Evolutionary conservation across 78 protist genomes (phyloP).

Genomic region (Speleostelium caveatum): DNA sequence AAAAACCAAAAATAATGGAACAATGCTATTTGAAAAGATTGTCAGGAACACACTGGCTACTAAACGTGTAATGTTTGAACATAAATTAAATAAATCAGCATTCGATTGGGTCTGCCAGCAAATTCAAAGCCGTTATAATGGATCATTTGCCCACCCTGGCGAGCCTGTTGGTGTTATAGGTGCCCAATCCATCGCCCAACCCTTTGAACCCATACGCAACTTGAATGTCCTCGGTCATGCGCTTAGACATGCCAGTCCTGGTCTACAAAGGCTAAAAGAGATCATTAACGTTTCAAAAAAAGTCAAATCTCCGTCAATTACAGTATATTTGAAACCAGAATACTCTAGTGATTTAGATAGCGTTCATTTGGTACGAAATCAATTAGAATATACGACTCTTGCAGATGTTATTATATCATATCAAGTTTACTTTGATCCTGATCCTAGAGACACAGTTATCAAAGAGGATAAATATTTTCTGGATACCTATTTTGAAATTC

Average conservation of each 20-base stretch:
- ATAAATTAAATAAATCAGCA: neutral
- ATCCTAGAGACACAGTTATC: slow-evolving; percentile 75
- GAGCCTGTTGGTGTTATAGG: slow-evolving; percentile 99
- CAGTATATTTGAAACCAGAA: slow-evolving; percentile 78
- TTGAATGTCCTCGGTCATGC: slow-evolving; percentile 99
- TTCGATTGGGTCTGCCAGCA: too few species aligned
- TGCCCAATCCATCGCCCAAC: slow-evolving; percentile 99
- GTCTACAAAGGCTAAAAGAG: slow-evolving; percentile 93
- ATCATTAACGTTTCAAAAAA: slow-evolving; percentile 98
- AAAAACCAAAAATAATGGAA: too few species aligned
- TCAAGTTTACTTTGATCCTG: slow-evolving; percentile 79
- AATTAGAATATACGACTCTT: slow-evolving; percentile 92
- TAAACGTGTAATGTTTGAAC: neutral
- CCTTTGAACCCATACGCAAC: slow-evolving; percentile 99
- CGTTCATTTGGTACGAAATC: slow-evolving; percentile 93
- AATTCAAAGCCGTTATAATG: slow-evolving; percentile 37
- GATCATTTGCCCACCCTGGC: slow-evolving; percentile 95
- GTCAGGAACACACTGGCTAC: neutral
- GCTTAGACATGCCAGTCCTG: slow-evolving; percentile 91
- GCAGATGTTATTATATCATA: slow-evolving; percentile 88
- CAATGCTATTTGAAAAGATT: too few species aligned
- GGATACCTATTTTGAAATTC: slow-evolving; percentile 48
- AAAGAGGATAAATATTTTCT: slow-evolving; percentile 87
- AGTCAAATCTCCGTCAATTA: slow-evolving; percentile 97
- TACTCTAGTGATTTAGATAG: slow-evolving; percentile 82